Evolutionary conservation across 805 yeast genomes (phyloP).

Genomic region (Schwanniomyces pseudopolymorphus): DNA sequence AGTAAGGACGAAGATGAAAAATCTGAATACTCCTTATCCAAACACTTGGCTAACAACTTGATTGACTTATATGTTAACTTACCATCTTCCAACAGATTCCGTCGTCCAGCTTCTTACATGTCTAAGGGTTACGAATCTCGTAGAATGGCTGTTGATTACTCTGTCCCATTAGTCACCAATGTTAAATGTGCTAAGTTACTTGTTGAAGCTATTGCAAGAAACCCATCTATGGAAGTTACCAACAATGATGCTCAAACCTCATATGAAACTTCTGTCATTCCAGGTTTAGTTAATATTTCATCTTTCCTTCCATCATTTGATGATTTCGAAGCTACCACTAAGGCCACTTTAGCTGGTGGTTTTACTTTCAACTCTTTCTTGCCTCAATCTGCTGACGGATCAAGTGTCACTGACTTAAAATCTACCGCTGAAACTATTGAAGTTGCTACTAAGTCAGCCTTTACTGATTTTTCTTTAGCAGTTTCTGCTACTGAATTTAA

Average conservation of each 20-base stretch:
- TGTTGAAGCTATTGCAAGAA: slow-evolving; percentile 88
- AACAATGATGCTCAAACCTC: slow-evolving; percentile 88
- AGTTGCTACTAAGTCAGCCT: slow-evolving; percentile 56
- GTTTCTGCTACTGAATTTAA: slow-evolving; percentile 81
- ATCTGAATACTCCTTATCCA: slow-evolving; percentile 91
- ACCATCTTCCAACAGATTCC: slow-evolving; percentile 95
- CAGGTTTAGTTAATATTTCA: slow-evolving; percentile 83
- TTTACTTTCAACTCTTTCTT: slow-evolving; percentile 81
- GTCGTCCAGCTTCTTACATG: slow-evolving; percentile 98
- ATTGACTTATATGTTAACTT: slow-evolving; percentile 94
- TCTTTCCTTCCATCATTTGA: slow-evolving; percentile 73
- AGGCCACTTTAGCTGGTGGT: slow-evolving; percentile 77
- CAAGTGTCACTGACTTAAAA: slow-evolving; percentile 61
- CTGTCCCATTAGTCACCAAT: slow-evolving; percentile 95
- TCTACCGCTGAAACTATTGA: slow-evolving; percentile 66
- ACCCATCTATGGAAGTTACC: slow-evolving; percentile 63
- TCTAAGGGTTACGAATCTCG: slow-evolving; percentile 97
- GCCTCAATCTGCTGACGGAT: slow-evolving; percentile 67
- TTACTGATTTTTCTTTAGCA: slow-evolving; percentile 78
- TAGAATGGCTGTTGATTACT: slow-evolving; percentile 99
- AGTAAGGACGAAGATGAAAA: slow-evolving; percentile 74
- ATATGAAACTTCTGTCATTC: slow-evolving; percentile 75
- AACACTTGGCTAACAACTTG: slow-evolving; percentile 93
- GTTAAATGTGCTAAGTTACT: slow-evolving; percentile 95
- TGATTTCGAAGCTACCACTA: slow-evolving; percentile 67